These are phyloP conservation scores for Leptodermis oblonga DNA, from an alignment of 257 asterid species.

Conservation along the genomic window DNA sequence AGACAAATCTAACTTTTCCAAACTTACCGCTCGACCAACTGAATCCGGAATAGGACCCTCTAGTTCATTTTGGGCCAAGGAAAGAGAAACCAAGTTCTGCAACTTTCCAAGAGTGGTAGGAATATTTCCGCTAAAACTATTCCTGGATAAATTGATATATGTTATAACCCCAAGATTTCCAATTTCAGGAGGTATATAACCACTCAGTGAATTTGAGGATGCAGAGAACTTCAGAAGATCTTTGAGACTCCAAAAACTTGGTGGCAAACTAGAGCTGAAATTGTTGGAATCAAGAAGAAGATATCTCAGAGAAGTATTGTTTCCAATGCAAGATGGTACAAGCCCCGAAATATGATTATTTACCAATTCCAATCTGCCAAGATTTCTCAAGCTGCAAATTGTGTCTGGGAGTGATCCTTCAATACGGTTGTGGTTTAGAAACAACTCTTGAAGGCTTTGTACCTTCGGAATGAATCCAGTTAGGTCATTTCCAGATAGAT, in stretches of 20 bases:
- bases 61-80: slow-evolving; percentile 9
- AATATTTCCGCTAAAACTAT: slow-evolving; percentile 3
- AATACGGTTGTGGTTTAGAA: not conserved
- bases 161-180: not conserved
- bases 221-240: not conserved
- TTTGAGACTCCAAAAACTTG: slow-evolving; percentile 6
- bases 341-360: not conserved
- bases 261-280: slow-evolving; percentile 9
- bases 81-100: not conserved
- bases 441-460: slow-evolving; percentile 6
- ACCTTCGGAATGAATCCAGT: slow-evolving; percentile 9
- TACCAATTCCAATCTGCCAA: not conserved
- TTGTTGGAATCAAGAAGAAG: not conserved
- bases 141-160: slow-evolving; percentile 10
- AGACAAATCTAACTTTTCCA: slow-evolving; percentile 7
- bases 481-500: not conserved
- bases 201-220: slow-evolving; percentile 13
- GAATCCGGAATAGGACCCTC: slow-evolving; percentile 13
- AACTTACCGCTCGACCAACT: not conserved
- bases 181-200: slow-evolving; percentile 8
- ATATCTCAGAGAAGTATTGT: not conserved
- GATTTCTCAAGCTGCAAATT: not conserved
- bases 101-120: slow-evolving; percentile 6
- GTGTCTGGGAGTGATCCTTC: slow-evolving; percentile 8
- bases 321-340: slow-evolving; percentile 6